Percentiles rank a stretch among this genome's conserved stretches.
These are phyloP conservation scores for Zygotorulaspora chibaensis DNA, from an alignment of 805 yeast genomes.

Conservation along the genomic window DNA sequence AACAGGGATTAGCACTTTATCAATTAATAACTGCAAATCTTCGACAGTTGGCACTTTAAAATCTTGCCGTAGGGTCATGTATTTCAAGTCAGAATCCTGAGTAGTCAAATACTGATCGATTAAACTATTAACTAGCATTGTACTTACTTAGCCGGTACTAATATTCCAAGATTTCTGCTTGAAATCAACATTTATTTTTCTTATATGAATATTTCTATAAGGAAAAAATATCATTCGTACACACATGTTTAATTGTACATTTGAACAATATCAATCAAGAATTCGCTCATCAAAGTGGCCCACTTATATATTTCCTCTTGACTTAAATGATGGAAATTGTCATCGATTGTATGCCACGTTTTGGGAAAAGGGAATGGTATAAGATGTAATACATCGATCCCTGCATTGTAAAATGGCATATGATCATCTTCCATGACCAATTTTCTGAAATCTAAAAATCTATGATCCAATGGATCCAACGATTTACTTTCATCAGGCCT, in stretches of 20 bases:
- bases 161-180: too few relatives aligned
- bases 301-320: slow-evolving; percentile 42
- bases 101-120: slow-evolving; percentile 19
- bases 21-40: slow-evolving; percentile 62
- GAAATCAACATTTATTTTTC: not conserved
- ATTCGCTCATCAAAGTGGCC: slow-evolving; percentile 42
- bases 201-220: not conserved
- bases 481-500: not conserved
- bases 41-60: slow-evolving; percentile 72
- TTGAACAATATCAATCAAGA: slow-evolving; percentile 22
- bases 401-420: slow-evolving; percentile 44
- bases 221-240: not conserved
- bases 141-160: not conserved
- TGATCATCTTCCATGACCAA: slow-evolving; percentile 46
- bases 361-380: slow-evolving; percentile 51
- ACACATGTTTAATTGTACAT: not conserved
- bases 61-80: slow-evolving; percentile 79
- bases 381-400: slow-evolving; percentile 48
- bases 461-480: slow-evolving; percentile 15
- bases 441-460: slow-evolving; percentile 9
- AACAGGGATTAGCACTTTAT: slow-evolving; percentile 37
- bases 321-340: slow-evolving; percentile 43
- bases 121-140: slow-evolving; percentile 11
- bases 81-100: slow-evolving; percentile 28
- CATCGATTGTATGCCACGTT: slow-evolving; percentile 50